Base-by-base conservation (phyloP, 1,284 basidiomycete species). In the Pseudozyma thailandica region DNA sequence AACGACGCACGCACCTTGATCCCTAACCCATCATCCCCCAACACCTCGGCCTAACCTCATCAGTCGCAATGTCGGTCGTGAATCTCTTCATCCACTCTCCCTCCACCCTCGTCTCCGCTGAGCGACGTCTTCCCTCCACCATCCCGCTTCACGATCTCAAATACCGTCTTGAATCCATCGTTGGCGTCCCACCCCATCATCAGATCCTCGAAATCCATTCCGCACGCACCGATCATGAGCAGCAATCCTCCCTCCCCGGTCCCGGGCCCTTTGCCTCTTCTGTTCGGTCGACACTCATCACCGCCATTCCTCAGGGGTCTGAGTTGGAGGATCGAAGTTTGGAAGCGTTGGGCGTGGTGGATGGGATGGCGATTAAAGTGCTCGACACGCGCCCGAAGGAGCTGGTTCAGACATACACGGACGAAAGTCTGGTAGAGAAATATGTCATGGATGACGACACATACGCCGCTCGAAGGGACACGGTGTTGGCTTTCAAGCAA, bases 401-500 rank as follows among this genome's bases (percentile, higher is more conserved):
- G 13, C 86, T 91, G 53, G 90, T 91, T 0, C 91, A 91, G 2
- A 91, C 94, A 79, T 88, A 91, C 60, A 89, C 90, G 4, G 94
- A 97, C 82, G 87, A 91, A 4, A 89, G 89, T 1, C 88, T 91
- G 83, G 93, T 96, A 1, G 89, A 96, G 35, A 97, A 97, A 83
- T 98, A 94, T 77, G 94, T 97, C 84, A 84, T 98, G 58, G 90
- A 89, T 10, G 87, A 90, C 12, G 89, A 88, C 23, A 92, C 91
- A 52, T 98, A 98, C 81, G 92, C 89, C 18, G 85, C 89, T 12
- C 56, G 74, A 0, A 18, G 46, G 33, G 95, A 97, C 81, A 92
- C 92, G 13, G 92, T 98, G 12, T 87, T 93, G 16, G 90, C 92
- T 1, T 97, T 92, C 85, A 94, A 98, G 78, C 90, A 94, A 83